Evolutionary conservation across 129 eudicot species (phyloP), one percentile per base, ranked within the genome.

Genomic region (Gnaphalium uliginosum): DNA sequence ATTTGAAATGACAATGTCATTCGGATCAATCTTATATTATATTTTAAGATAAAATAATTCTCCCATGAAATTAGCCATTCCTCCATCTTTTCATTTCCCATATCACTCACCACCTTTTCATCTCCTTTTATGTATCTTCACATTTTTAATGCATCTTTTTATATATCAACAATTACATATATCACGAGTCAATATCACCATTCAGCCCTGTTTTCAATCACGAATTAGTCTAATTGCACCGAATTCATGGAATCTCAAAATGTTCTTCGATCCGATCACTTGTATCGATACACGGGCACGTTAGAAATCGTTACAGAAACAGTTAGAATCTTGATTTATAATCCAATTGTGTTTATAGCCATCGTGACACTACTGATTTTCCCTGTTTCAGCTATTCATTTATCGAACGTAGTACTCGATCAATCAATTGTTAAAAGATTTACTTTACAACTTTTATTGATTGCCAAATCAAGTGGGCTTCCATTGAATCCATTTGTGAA

Each of bases 241-340:
- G 62, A 29, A 11, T 10, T 18, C 33, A 32, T 76, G 80, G 54
- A 76, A 21, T 17, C 73, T 27, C 35, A 35, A 46, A 13, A 58
- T 18, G 14, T 39, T 9, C 58, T 41, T 19, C 54, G 43, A 27
- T 50, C 83, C 21, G 71, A 80, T 72, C 85, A 81, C 58, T 79
- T 71, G 65, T 73, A 85, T 58, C 85, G 48, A 43, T 81, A 87
- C 14, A 76, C 65, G 68, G 82, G 78, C 67, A 89, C 96, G 0
- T 66, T 89, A 65, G 88, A 92, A 58, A 92, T 92, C 79, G 61
- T 89, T 73, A 79, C 83, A 29, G 92, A 89, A 79, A 87, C 90
- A 0, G 82, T 92, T 0, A 73, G 90, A 64, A 89, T 92, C 60
- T 80, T 92, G 24, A 82, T 84, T 30, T 84, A 50, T 53, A 92